Conservation (phyloP, 495 filamentous ascomycete genomes). For the Ramalina peruviana region DNA sequence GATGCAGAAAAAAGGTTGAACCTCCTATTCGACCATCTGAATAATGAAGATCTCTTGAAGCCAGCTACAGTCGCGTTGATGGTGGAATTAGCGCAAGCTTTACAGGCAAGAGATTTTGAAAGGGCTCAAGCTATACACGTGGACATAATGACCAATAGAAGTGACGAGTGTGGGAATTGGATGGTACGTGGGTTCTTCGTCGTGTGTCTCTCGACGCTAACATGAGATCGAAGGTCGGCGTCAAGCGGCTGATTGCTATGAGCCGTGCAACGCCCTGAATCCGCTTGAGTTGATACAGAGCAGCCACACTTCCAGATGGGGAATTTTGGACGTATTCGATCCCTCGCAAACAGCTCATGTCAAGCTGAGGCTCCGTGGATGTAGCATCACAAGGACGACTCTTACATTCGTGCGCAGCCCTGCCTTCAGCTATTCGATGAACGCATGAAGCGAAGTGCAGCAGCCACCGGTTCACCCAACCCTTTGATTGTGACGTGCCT, state of each 20-base stretch:
- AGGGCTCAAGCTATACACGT: slow-evolving; percentile 62
- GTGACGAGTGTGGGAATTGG: slow-evolving; percentile 81
- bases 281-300: background rate
- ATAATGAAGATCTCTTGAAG: slow-evolving; percentile 82
- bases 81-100: slow-evolving; percentile 48
- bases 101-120: slow-evolving; percentile 61
- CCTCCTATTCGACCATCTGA: slow-evolving; percentile 88
- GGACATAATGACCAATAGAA: slow-evolving; percentile 69
- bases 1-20: slow-evolving; percentile 86
- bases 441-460: too few relatives aligned
- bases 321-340: background rate
- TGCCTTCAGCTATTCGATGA: too few relatives aligned
- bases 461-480: too few relatives aligned
- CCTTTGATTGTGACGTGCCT: too few relatives aligned
- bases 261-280: slow-evolving; percentile 55
- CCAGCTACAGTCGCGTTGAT: slow-evolving; percentile 64
- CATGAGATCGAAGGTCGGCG: slow-evolving; percentile 50
- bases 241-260: slow-evolving; percentile 87
- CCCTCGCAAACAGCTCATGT: too few relatives aligned
- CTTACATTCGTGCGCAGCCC: too few relatives aligned
- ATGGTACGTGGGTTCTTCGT: slow-evolving; percentile 53
- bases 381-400: too few relatives aligned
- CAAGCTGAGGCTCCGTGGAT: too few relatives aligned
- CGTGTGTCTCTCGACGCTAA: background rate
- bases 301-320: background rate